Percentiles rank a stretch among this genome's conserved stretches.
phyloP scores from a whole-genome alignment of 371 early-diverging fungal species.

The Dinochytrium kinnereticum region DNA sequence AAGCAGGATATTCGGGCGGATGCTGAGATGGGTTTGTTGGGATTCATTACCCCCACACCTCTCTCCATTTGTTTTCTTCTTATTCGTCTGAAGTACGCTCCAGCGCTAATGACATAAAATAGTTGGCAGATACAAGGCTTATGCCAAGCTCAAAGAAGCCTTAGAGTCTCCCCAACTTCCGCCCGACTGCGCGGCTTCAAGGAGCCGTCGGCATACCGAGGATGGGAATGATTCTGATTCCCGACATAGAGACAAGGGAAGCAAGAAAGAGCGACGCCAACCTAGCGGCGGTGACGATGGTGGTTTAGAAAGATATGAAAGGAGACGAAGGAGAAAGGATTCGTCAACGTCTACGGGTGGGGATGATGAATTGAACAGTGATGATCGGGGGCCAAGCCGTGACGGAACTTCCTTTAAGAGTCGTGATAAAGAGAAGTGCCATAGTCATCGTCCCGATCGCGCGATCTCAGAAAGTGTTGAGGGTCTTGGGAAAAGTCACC shows the following conservation, averaged over 20 bases:
- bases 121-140: conserved; percentile 53
- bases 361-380: not conserved
- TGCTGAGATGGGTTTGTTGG: not conserved
- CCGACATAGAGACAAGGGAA: not conserved
- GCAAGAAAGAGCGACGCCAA: not conserved
- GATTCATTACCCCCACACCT: not conserved
- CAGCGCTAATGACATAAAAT: too few relatives aligned
- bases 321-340: not conserved
- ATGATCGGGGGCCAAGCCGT: conserved; percentile 1
- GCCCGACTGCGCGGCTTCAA: not conserved
- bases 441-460: not conserved
- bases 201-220: not conserved
- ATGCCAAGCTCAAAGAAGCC: conserved; percentile 49
- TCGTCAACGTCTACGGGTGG: too few relatives aligned
- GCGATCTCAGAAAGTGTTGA: not conserved
- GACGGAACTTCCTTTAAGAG: too few relatives aligned
- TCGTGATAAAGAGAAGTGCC: not conserved
- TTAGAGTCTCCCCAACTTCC: too few relatives aligned
- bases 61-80: too few relatives aligned
- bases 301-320: not conserved
- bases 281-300: not conserved
- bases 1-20: conserved; percentile 58
- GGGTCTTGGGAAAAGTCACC: not conserved
- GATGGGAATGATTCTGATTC: not conserved
- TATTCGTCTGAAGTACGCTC: too few relatives aligned